These are phyloP conservation scores for Ulvella scutata DNA, from an alignment of 139 green algal genomes.

Conservation along the genomic window DNA sequence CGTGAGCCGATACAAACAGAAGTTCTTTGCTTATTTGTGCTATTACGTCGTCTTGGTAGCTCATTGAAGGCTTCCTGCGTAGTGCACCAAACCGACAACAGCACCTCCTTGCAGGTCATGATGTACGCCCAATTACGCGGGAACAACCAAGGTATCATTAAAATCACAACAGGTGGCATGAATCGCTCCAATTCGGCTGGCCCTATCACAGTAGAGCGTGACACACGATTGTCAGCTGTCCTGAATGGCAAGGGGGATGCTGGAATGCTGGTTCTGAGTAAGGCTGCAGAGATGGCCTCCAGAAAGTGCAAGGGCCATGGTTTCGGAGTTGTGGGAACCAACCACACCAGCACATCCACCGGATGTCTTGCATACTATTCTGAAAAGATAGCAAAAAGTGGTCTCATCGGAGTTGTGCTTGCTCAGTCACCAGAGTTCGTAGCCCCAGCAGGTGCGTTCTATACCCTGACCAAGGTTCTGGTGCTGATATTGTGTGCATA, in stretches of 20 bases:
- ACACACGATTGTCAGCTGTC: conserved; percentile 34
- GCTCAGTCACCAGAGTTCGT: conserved; percentile 67
- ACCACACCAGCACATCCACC: conserved; percentile 48
- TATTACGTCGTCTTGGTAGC: no score
- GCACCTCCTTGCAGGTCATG: conserved; percentile 41
- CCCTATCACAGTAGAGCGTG: conserved; percentile 23
- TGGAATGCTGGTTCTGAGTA: conserved; percentile 51
- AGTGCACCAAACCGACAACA: no score
- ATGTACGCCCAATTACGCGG: conserved; percentile 63
- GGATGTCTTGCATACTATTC: conserved; percentile 54
- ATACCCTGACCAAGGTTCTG: not conserved
- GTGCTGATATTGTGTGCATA: not conserved
- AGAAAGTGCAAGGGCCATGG: conserved; percentile 34
- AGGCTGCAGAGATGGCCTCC: conserved; percentile 31
- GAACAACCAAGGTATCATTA: conserved; percentile 71
- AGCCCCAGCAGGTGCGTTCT: conserved; percentile 30
- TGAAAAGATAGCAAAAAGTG: conserved; percentile 32
- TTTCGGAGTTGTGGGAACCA: conserved; percentile 51
- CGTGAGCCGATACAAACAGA: no score
- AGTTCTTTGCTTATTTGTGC: no score
- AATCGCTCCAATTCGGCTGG: conserved; percentile 9
- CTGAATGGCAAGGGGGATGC: conserved; percentile 44
- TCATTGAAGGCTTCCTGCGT: no score
- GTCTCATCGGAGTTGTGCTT: conserved; percentile 51
- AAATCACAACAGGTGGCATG: conserved; percentile 51